phyloP scores from a whole-genome alignment of 768 basidiomycete species.

The Podaxis pistillaris region DNA sequence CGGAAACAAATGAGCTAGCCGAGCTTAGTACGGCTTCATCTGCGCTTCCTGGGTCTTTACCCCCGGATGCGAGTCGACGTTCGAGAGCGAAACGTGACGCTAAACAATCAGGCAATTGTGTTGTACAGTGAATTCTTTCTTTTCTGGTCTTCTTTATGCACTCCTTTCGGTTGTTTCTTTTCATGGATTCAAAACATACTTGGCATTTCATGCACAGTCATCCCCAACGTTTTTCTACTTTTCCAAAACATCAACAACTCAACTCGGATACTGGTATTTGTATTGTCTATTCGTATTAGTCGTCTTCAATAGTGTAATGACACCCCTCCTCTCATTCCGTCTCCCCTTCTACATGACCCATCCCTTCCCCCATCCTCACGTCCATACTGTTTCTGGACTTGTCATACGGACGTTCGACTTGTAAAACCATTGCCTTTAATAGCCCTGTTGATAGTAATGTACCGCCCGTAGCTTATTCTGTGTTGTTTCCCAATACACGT shows the following conservation, averaged over 20 bases:
- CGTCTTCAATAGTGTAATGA: neutral
- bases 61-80: slow-evolving; percentile 30
- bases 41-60: slow-evolving; percentile 35
- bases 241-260: neutral
- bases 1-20: slow-evolving; percentile 18
- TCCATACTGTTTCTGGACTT: neutral
- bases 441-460: neutral
- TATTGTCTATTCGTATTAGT: slow-evolving; percentile 6
- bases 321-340: neutral
- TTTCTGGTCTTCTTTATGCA: slow-evolving; percentile 9
- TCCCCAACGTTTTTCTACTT: neutral
- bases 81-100: slow-evolving; percentile 40
- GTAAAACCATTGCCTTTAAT: neutral
- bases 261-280: slow-evolving; percentile 5
- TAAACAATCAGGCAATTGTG: slow-evolving; percentile 40
- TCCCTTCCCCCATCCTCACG: neutral
- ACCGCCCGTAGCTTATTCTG: neutral
- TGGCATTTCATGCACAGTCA: neutral
- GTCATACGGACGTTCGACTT: neutral
- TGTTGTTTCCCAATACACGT: neutral
- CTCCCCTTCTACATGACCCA: neutral
- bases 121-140: slow-evolving; percentile 39
- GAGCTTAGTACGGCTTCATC: slow-evolving; percentile 20
- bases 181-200: slow-evolving; percentile 7
- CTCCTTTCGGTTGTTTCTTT: slow-evolving; percentile 2